These are phyloP conservation scores for Trichosporon faecale DNA, from an alignment of 1,284 basidiomycete species.

Conservation along the genomic window DNA sequence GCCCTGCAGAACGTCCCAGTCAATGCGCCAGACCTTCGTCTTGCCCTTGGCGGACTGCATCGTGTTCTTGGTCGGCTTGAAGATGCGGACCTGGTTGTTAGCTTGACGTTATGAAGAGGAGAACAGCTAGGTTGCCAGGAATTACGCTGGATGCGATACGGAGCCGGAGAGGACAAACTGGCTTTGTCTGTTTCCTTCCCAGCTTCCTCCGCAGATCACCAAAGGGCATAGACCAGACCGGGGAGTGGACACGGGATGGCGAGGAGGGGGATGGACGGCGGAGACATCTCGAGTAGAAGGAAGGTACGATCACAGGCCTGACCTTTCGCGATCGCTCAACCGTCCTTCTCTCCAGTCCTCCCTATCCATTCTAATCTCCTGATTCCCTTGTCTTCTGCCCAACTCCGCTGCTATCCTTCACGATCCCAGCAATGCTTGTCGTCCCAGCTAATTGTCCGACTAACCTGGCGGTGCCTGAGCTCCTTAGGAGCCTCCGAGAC, in stretches of 20 bases:
- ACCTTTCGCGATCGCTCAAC: no score
- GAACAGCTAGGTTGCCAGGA: neutral
- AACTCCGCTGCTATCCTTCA: constrained; percentile 32
- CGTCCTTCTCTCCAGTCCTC: no score
- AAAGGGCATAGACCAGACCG: no score
- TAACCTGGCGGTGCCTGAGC: constrained; percentile 24
- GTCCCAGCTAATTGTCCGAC: neutral
- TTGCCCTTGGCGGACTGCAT: constrained; percentile 91
- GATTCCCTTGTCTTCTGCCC: neutral
- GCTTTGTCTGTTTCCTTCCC: no score
- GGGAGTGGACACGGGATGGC: no score
- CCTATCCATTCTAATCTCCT: no score
- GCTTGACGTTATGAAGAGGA: neutral
- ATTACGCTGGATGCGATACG: no score
- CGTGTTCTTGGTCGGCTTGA: constrained; percentile 87
- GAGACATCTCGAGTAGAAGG: no score
- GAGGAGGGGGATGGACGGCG: no score
- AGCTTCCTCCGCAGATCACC: no score
- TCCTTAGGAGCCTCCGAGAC: constrained; percentile 51
- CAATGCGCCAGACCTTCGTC: constrained; percentile 85
- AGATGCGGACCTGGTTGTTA: constrained; percentile 70
- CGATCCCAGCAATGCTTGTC: neutral
- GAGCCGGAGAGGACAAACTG: no score
- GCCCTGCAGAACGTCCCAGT: constrained; percentile 87
- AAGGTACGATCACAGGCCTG: no score